Percentiles rank a stretch among this genome's conserved stretches.
These are phyloP conservation scores for Cadophora gregata DNA, from an alignment of 2,329 filamentous ascomycete genomes.

Conservation along the genomic window DNA sequence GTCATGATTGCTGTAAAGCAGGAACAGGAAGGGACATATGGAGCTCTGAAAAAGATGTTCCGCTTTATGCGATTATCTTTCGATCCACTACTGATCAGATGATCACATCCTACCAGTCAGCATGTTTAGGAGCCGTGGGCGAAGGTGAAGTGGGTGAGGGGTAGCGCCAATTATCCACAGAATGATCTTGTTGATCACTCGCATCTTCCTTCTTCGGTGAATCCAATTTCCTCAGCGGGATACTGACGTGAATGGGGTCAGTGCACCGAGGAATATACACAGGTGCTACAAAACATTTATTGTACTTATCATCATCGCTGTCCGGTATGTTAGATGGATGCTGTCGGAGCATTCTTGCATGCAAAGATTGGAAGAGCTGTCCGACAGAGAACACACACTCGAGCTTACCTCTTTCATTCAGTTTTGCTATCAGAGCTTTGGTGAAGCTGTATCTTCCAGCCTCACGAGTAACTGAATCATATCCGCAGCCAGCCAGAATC, in stretches of 20 bases:
- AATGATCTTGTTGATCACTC: no score
- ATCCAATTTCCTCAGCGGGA: conserved; percentile 3
- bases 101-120: no score
- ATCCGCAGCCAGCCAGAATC: conserved; percentile 13
- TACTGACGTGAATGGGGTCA: conserved; percentile 1
- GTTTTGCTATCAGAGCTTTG: neutral
- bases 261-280: neutral
- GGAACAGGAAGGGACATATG: no score
- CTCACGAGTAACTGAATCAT: neutral
- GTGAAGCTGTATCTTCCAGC: conserved; percentile 13
- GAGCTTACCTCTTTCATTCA: neutral
- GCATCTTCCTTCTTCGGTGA: neutral
- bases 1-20: no score
- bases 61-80: no score
- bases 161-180: no score
- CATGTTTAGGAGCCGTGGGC: no score
- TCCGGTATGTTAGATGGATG: conserved; percentile 11
- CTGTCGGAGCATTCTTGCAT: conserved; percentile 9
- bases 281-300: neutral
- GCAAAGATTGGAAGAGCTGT: conserved; percentile 1
- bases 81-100: no score
- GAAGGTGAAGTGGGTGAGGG: no score
- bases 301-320: neutral
- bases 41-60: no score
- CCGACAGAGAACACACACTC: neutral